Conservation (phyloP, 164 flowering plant species). For the Chimonanthus praecox region DNA sequence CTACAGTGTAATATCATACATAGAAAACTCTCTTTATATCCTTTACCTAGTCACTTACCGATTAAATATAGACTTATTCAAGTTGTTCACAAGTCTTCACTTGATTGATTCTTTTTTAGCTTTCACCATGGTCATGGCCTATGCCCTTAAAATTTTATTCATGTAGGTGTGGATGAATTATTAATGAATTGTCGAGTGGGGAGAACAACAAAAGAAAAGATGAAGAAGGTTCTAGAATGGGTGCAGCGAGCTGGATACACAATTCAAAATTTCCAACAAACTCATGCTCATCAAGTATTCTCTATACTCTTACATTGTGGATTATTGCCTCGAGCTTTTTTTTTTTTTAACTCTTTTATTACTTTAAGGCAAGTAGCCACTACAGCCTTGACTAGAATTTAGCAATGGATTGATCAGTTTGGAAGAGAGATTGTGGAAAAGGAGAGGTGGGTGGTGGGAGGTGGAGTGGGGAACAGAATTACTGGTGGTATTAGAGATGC, state of each 20-base stretch:
- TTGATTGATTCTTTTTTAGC: neutral
- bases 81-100: too few species aligned
- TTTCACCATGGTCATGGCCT: neutral
- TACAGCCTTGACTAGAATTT: too few species aligned
- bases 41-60: neutral
- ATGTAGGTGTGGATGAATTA: slow-evolving; percentile 41
- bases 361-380: too few species aligned
- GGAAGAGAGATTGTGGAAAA: too few species aligned
- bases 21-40: neutral
- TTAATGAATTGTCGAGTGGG: slow-evolving; percentile 34
- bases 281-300: slow-evolving; percentile 25
- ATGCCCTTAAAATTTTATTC: neutral
- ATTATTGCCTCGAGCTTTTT: neutral
- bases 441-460: too few species aligned
- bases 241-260: slow-evolving; percentile 29
- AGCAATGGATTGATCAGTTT: too few species aligned
- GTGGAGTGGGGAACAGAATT: too few species aligned
- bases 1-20: too few species aligned
- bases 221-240: slow-evolving; percentile 56
- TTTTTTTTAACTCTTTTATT: neutral
- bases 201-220: slow-evolving; percentile 51
- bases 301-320: slow-evolving; percentile 1
- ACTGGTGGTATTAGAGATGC: too few species aligned
- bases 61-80: too few species aligned
- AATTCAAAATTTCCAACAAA: slow-evolving; percentile 13